Evolutionary conservation across 768 basidiomycete species (phyloP).

Genomic region (Tubosaeta brunneosetosa): DNA sequence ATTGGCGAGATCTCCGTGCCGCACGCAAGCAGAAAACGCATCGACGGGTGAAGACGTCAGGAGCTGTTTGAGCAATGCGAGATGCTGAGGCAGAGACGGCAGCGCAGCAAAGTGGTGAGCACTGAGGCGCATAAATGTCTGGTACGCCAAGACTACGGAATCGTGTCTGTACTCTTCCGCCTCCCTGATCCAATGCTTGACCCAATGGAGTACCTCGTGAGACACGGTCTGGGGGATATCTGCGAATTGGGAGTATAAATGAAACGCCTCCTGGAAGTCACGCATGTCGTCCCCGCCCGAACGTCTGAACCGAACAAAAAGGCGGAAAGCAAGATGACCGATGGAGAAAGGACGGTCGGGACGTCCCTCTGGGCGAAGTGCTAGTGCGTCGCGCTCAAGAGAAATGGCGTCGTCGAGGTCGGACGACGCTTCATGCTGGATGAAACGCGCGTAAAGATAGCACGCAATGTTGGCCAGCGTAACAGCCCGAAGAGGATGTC

Average conservation of each 20-base stretch:
- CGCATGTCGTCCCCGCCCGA: too few species aligned
- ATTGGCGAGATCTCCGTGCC: not conserved
- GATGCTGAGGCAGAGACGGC: not conserved
- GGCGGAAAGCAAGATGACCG: not conserved
- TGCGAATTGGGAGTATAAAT: not conserved
- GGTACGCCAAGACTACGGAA: slow-evolving; percentile 11
- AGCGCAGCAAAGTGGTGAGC: slow-evolving; percentile 3
- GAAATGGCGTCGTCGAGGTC: not conserved
- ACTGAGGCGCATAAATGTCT: slow-evolving; percentile 2
- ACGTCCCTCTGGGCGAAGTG: not conserved
- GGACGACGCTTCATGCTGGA: not conserved
- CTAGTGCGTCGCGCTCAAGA: not conserved
- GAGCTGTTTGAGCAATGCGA: not conserved
- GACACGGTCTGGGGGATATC: not conserved
- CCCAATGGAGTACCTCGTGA: not conserved
- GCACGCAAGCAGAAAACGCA: not conserved
- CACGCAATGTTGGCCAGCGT: not conserved
- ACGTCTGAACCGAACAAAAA: slow-evolving; percentile 21
- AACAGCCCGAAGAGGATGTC: not conserved
- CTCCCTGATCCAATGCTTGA: not conserved
- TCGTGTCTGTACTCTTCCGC: slow-evolving; percentile 9
- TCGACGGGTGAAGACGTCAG: slow-evolving; percentile 4
- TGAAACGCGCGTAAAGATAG: not conserved
- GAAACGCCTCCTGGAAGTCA: not conserved
- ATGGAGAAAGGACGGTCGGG: not conserved